Evolutionary conservation across 495 filamentous ascomycete species (phyloP).

Genomic region (Hypoxylon fuscum): DNA sequence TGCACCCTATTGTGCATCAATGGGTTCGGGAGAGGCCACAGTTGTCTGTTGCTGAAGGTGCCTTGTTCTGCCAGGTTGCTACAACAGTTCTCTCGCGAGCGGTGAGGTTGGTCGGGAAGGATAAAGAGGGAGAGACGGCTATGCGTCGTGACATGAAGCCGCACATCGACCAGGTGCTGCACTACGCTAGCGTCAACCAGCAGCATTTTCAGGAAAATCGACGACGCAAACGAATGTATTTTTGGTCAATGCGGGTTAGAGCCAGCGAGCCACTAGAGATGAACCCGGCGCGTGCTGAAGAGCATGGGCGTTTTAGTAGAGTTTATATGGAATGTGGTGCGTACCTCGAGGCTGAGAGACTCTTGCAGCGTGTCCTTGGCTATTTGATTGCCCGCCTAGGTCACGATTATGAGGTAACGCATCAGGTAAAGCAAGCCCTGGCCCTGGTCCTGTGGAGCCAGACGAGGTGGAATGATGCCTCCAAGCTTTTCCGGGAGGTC

Average conservation of each 20-base stretch:
- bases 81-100: conserved; percentile 36
- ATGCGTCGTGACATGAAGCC: conserved; percentile 39
- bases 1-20: conserved; percentile 53
- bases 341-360: conserved; percentile 36
- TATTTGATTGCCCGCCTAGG: conserved; percentile 3
- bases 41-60: conserved; percentile 47
- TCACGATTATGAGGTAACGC: conserved; percentile 1
- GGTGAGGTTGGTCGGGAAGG: conserved; percentile 42
- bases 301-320: conserved; percentile 42
- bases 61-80: conserved; percentile 50
- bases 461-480: conserved; percentile 27
- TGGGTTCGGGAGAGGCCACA: conserved; percentile 51
- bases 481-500: conserved; percentile 21
- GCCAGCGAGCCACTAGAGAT: too few relatives aligned
- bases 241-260: too few relatives aligned
- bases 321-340: conserved; percentile 47
- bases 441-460: conserved; percentile 11
- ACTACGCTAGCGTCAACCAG: conserved; percentile 12
- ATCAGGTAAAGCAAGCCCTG: not conserved
- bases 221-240: not conserved
- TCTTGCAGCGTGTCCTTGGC: conserved; percentile 26
- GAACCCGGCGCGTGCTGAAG: not conserved
- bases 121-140: conserved; percentile 18
- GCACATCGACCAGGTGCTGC: conserved; percentile 41
- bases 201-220: not conserved